Conservation (phyloP, 129 eudicot genomes). For the Chrysanthemum lavandulifolium region DNA sequence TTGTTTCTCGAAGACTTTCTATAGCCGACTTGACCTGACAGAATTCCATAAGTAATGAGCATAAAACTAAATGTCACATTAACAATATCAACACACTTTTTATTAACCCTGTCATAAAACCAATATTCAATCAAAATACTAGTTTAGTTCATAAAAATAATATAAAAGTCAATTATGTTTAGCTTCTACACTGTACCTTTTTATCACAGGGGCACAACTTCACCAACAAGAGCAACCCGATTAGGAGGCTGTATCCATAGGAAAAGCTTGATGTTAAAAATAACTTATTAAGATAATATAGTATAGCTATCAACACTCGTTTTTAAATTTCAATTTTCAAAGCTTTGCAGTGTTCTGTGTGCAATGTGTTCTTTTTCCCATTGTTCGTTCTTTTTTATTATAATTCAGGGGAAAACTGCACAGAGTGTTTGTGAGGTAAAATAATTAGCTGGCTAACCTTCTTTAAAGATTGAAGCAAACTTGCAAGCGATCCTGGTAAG, state of each 20-base stretch:
- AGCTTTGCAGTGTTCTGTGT: not conserved
- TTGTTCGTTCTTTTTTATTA: no score
- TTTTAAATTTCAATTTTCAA: constrained; percentile 4
- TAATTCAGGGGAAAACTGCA: not conserved
- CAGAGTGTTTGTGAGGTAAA: constrained; percentile 7
- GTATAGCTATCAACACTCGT: constrained; percentile 11
- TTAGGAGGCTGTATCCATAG: constrained; percentile 64
- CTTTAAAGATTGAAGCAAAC: constrained; percentile 50
- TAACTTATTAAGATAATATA: constrained; percentile 4
- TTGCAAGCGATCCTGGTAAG: constrained; percentile 73
- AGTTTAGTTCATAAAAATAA: not conserved
- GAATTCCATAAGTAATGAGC: constrained; percentile 13
- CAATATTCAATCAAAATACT: constrained; percentile 7
- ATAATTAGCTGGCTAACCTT: constrained; percentile 51
- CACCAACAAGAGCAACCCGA: constrained; percentile 86
- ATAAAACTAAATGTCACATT: constrained; percentile 19
- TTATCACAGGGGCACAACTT: constrained; percentile 57
- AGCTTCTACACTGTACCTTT: constrained; percentile 51
- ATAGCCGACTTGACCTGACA: constrained; percentile 56
- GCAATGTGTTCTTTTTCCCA: not conserved
- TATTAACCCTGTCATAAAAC: not conserved
- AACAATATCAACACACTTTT: not conserved
- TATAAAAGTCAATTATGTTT: not conserved
- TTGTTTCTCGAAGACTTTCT: constrained; percentile 57
- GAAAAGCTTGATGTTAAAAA: constrained; percentile 16